Base-by-base conservation (phyloP, 306 rosid genomes). In the Prunus mume region DNA sequence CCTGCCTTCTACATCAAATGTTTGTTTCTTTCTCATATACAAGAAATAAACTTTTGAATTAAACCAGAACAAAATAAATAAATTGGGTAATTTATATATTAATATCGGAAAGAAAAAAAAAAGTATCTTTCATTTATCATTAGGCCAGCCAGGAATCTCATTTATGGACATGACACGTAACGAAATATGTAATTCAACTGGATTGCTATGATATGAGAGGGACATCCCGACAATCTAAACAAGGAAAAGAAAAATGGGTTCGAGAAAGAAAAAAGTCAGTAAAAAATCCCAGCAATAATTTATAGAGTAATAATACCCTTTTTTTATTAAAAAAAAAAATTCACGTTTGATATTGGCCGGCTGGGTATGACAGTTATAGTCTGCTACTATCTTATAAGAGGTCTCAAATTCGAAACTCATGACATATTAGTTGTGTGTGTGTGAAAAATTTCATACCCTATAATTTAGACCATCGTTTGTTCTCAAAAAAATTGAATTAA, bases 101-200 rank as follows among this genome's bases (percentile, higher is more conserved):
- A 38, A 6, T 38, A 32, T 30, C 4, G 34, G 34, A 28, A 28
- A 3, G 4, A 18, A 34, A 6, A 9, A 2, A 24, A 41, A 47
- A 65, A 64, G 32, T 34, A 64, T 65, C 70, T 65, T 12, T 3
- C 25, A 65, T 20, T n/a, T 9, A 3, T 46, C 15, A 38, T 19
- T 46, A 66, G 70, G 70, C 70, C 18, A 11, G 70, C 70, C 70
- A 65, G 38, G 50, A 41, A n/a, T 66, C 70, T 38, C 45, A 38
- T 66, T 38, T 19, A 4, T 43, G 27, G 2, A 34, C 2, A 20
- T 34, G 69, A 49, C 49, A 64, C 47, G 69, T 18, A 63, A 15
- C 54, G 18, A 67, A 66, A 22, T 15, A 20, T 43, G 2, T 6
- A 9, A 22, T 20, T 25, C 17, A 24, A 38, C 3, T 14, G 28